Evolutionary conservation across 306 rosid species (phyloP).

Genomic region (Quercus dentata): DNA sequence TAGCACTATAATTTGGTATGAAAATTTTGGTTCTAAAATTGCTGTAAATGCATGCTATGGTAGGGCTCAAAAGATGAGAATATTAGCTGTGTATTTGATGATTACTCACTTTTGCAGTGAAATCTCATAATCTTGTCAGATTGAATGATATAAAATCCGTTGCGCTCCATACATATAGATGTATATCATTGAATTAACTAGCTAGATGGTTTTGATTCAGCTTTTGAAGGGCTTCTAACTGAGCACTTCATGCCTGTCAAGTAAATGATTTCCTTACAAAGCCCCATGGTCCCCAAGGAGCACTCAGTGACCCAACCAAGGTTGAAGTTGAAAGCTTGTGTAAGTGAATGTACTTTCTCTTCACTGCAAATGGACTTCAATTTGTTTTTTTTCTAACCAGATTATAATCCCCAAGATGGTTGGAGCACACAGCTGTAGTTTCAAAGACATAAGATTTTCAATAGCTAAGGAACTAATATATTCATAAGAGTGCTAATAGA

Average conservation of each 20-base stretch:
- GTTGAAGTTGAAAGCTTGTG: conserved; percentile 14
- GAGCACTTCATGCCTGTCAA: conserved; percentile 46
- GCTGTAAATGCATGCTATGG: no score
- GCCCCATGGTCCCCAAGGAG: conserved; percentile 39
- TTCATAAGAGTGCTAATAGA: no score
- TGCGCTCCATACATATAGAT: conserved; percentile 21
- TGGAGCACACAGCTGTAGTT: no score
- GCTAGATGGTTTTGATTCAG: conserved; percentile 31
- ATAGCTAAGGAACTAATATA: no score
- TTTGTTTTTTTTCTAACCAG: no score
- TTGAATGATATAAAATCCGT: conserved; percentile 5
- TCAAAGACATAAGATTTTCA: no score
- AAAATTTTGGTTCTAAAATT: no score
- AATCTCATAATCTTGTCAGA: conserved; percentile 54
- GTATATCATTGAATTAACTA: conserved; percentile 34
- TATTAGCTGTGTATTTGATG: conserved; percentile 57
- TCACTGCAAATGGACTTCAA: background rate
- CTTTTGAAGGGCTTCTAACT: conserved; percentile 34
- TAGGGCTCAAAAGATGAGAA: background rate
- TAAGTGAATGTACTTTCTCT: background rate
- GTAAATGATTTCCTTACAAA: conserved; percentile 38
- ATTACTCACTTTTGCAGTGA: conserved; percentile 56
- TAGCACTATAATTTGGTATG: no score
- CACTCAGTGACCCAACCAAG: conserved; percentile 20
- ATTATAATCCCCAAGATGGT: no score